Base-by-base conservation (phyloP, 495 filamentous ascomycete genomes). In the Hyphodiscus hymeniophilus region DNA sequence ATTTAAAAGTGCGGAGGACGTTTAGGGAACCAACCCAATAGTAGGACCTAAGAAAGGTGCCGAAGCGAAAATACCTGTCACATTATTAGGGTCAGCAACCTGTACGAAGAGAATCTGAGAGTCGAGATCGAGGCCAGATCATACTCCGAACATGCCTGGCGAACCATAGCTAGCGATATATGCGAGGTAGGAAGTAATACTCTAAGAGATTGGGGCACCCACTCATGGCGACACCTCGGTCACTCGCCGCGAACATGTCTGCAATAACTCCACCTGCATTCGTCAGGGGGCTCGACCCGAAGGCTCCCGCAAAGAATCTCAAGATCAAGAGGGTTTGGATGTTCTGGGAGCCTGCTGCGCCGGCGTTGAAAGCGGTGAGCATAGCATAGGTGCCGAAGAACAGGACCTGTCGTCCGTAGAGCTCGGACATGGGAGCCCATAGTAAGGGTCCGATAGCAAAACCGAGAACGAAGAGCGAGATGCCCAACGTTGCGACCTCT, bases 261-360 rank as follows among this genome's bases (percentile, higher is more conserved):
- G 83, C 81, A 54, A 88, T 84, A 36, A 88, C 80, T 60, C 83
- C 83, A 46, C 83, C 82, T 17, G 82, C 72, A 60, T 87, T 89
- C 15, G 82, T 86, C 44, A 89, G 58, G 28, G 84, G 82, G 1
- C 81, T 85, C 2, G 81, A 81, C 24, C 87, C 87, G 61, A 89
- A 87, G n/a, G 84, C 72, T 40, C 87, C 86, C 23, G 82, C 85
- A 46, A 89, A 82, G 70, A 89, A 88, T 21, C 87, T 81, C 21
- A 89, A 73, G 51, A 90, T 77, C 42, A 89, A 67, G 0, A 92
- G 68, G 1, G 81, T 77, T 56, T 75, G 64, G 33, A 80, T 74
- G 53, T 85, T 87, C 49, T 78, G 66, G 0, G 82, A 63, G 10
- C 77, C 79, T 2, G 81, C 79, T 38, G 74, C 74, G 17, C 77